These are phyloP conservation scores for Pichia nanzhaoensis DNA, from an alignment of 805 yeast genomes.

Conservation along the genomic window DNA sequence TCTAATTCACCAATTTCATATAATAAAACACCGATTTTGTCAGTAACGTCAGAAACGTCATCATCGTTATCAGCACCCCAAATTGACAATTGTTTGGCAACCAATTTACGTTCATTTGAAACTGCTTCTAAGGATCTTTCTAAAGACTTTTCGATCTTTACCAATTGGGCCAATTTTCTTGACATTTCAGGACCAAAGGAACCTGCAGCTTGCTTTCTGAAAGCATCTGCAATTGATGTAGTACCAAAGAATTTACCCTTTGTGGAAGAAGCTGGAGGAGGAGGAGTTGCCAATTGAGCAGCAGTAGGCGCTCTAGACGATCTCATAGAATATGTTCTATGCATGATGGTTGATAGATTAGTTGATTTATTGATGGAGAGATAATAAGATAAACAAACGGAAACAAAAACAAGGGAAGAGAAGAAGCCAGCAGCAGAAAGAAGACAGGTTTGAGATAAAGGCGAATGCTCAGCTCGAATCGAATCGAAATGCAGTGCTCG, in stretches of 20 bases:
- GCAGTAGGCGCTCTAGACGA: constrained; percentile 96
- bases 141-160: constrained; percentile 94
- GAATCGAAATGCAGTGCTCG: too few species aligned
- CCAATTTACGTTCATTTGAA: constrained; percentile 90
- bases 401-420: not conserved
- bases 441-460: not conserved
- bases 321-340: constrained; percentile 97
- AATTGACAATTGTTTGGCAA: constrained; percentile 91
- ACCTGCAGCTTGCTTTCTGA: constrained; percentile 84
- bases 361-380: not conserved
- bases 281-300: constrained; percentile 94
- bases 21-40: constrained; percentile 90
- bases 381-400: not conserved
- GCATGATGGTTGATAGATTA: constrained; percentile 54
- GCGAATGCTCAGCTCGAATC: too few species aligned
- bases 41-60: constrained; percentile 94
- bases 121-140: constrained; percentile 91
- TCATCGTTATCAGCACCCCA: constrained; percentile 99
- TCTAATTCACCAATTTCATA: constrained; percentile 97
- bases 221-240: constrained; percentile 57
- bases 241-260: constrained; percentile 66
- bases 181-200: constrained; percentile 92
- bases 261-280: constrained; percentile 86
- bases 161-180: constrained; percentile 81
- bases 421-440: not conserved